Evolutionary conservation across 768 basidiomycete species (phyloP).

Genomic region (Nidularia pulvinata): DNA sequence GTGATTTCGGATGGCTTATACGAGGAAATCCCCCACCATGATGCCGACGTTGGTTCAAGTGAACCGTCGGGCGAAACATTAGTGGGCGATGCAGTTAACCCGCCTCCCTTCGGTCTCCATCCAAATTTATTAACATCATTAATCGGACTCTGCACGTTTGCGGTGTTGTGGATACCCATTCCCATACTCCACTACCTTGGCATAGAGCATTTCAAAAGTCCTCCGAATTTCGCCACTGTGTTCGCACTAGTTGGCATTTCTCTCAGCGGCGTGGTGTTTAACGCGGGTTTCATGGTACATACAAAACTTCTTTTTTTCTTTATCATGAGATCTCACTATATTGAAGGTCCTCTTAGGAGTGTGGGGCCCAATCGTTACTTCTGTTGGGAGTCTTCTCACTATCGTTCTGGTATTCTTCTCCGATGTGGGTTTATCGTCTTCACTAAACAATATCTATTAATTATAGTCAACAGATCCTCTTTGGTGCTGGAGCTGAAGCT

Average conservation of each 20-base stretch:
- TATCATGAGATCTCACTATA: slow-evolving; percentile 6
- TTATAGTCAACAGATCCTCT: slow-evolving; percentile 36
- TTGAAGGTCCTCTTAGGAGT: slow-evolving; percentile 73
- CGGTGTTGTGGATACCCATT: slow-evolving; percentile 77
- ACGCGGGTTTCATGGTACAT: slow-evolving; percentile 83
- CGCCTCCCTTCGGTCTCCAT: slow-evolving; percentile 83
- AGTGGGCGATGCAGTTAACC: slow-evolving; percentile 35
- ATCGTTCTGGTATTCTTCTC: slow-evolving; percentile 86
- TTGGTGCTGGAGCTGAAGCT: slow-evolving; percentile 60
- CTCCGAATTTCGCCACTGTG: slow-evolving; percentile 43
- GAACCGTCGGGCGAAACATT: slow-evolving; percentile 7
- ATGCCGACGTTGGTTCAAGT: slow-evolving; percentile 20
- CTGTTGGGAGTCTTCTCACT: slow-evolving; percentile 92
- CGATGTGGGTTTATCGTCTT: slow-evolving; percentile 46
- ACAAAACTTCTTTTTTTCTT: not conserved
- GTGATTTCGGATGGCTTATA: slow-evolving; percentile 40
- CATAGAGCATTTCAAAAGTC: slow-evolving; percentile 67
- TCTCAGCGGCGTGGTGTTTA: slow-evolving; percentile 73
- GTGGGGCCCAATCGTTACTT: slow-evolving; percentile 88
- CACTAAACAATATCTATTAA: too few relatives aligned
- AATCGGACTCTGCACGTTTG: slow-evolving; percentile 79
- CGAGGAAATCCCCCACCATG: slow-evolving; percentile 36
- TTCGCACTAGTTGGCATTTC: slow-evolving; percentile 69
- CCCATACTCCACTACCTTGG: slow-evolving; percentile 69
- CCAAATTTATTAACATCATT: slow-evolving; percentile 79